A percentile compares a stretch with the other conserved stretches of the same genome.
Conservation (phyloP, 345 rosid species). For the Boechera divaricarpa region DNA sequence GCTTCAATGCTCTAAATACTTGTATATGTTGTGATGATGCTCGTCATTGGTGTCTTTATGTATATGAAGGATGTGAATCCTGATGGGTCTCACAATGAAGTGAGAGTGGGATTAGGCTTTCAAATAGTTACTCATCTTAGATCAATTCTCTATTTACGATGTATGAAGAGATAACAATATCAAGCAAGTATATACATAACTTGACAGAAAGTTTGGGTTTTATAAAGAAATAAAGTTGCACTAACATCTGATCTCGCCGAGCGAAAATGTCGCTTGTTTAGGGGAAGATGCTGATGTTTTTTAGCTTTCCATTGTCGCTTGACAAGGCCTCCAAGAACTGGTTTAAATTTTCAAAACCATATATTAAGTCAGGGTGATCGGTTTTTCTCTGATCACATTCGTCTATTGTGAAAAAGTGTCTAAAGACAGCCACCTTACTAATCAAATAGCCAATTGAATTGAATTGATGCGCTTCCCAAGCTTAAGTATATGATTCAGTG, state of each 20-base stretch:
- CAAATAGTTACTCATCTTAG: background rate
- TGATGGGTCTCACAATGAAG: background rate
- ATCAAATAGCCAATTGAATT: background rate
- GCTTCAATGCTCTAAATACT: background rate
- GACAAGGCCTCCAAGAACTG: too few species aligned
- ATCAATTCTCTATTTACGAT: background rate
- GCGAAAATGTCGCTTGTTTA: constrained; percentile 12
- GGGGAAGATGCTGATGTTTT: background rate
- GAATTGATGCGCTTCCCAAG: background rate
- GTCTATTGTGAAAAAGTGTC: background rate
- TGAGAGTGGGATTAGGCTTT: constrained; percentile 14
- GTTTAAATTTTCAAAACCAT: background rate
- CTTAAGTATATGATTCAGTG: background rate
- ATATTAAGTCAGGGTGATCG: background rate
- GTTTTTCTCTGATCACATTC: background rate
- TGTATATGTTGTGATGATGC: background rate
- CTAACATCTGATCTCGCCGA: background rate
- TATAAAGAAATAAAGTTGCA: background rate
- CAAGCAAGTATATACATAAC: too few species aligned
- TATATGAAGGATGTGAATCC: background rate
- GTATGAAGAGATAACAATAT: background rate
- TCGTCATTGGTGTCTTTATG: background rate
- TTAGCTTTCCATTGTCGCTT: background rate
- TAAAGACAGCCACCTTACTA: too few species aligned
- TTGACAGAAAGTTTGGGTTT: too few species aligned